Evolutionary conservation across 164 flowering plant species (phyloP).

Genomic region (Vitis rupestris): DNA sequence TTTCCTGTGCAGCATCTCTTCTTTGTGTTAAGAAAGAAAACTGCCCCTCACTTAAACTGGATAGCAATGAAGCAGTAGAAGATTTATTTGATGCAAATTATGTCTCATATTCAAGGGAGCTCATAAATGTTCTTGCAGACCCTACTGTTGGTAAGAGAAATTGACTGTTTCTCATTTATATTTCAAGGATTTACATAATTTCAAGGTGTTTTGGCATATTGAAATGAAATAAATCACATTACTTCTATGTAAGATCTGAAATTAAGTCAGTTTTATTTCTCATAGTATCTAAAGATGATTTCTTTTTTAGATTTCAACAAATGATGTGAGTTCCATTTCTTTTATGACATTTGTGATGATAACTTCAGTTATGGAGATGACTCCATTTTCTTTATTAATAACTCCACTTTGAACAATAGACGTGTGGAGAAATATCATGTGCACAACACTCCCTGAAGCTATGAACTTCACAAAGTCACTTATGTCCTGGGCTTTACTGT

Average conservation of each 20-base stretch:
- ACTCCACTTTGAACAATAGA: background rate
- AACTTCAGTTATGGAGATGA: background rate
- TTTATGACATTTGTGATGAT: background rate
- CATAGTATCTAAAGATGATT: background rate
- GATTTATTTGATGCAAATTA: conserved; percentile 7
- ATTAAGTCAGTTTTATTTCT: background rate
- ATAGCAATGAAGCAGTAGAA: conserved; percentile 20
- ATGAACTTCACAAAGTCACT: conserved; percentile 8
- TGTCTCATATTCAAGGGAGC: conserved; percentile 21
- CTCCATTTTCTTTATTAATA: background rate
- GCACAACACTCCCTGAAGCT: background rate
- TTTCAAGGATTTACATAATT: background rate
- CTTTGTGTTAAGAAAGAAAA: conserved; percentile 10
- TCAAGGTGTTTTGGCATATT: background rate
- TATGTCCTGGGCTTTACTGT: background rate
- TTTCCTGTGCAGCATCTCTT: background rate
- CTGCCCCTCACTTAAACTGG: conserved; percentile 12
- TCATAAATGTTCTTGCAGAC: conserved; percentile 16
- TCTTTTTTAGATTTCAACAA: conserved; percentile 1
- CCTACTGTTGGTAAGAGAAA: conserved; percentile 54
- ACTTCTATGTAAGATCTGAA: no score
- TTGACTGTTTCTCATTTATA: conserved; percentile 3
- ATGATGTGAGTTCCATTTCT: background rate
- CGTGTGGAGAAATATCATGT: background rate
- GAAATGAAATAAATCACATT: background rate